Evolutionary conservation across 805 yeast species (phyloP), one percentile per base, ranked within the genome.

Genomic region (Ogataea pilisensis): DNA sequence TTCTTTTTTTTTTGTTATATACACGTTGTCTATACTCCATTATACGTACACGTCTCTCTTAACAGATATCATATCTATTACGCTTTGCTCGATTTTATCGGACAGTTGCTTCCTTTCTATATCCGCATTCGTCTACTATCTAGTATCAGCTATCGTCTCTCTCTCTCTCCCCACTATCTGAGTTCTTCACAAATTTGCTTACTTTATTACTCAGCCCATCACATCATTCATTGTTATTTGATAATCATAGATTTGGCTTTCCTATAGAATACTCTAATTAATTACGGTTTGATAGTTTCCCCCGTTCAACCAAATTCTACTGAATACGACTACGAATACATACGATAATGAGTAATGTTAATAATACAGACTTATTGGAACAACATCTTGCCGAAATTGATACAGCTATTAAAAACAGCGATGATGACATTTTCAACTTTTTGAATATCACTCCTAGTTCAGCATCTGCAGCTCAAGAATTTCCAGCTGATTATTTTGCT

Each of bases 391-490:
- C 20, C 19, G 12, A 24, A 8, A 31, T 12, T 12, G 6, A 9
- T 16, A 6, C 25, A 34, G 18, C 18, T 24, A 17, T 7, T 13
- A 24, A 11, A 45, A 41, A 13, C 28, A 28, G n/a, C 11, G 47
- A 43, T 8, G 49, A 45, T n/a, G 44, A 46, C 9, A 32, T 43
- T 2, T 43, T 38, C 31, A 37, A 41, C 25, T 43, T 42, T 24
- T 18, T 46, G 16, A 43, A 43, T 18, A 31, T 46, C n/a, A 44
- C 50, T 2, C 45, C 45, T 4, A 41, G 38, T 12, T 27, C 39
- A 13, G 34, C 36, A 7, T 25, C 26, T n/a, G 32, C 40, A 22
- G 19, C n/a, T 31, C 43, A 35, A n/a, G 45, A 40, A 11, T 18
- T 36, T 9, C n/a, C 38, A 2, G 13, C 31, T 13, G 48, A 44